Conservation (phyloP, 306 rosid genomes). For the Styphnolobium japonicum region DNA sequence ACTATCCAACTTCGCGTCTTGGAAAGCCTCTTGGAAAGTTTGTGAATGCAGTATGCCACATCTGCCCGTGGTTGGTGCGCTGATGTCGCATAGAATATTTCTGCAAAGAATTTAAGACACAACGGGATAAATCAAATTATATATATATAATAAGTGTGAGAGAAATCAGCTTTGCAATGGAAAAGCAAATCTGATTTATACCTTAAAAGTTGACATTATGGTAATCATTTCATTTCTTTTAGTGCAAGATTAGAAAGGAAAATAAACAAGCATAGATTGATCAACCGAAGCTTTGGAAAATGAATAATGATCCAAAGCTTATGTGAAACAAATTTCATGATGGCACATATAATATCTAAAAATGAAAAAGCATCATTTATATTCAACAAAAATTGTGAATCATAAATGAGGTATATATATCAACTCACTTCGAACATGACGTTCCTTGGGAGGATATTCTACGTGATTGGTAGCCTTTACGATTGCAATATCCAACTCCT, state of each 20-base stretch:
- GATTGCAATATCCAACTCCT: constrained; percentile 96
- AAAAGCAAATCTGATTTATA: not conserved
- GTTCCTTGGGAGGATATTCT: constrained; percentile 93
- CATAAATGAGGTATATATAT: not conserved
- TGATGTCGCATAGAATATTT: constrained; percentile 78
- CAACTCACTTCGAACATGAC: constrained; percentile 89
- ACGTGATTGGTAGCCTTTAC: constrained; percentile 96
- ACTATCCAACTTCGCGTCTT: constrained; percentile 91
- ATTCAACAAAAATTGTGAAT: not conserved
- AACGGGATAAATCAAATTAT: not conserved
- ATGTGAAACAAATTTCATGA: constrained; percentile 2
- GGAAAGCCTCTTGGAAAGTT: constrained; percentile 75
- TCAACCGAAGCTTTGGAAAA: not conserved
- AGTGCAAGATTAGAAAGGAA: not conserved
- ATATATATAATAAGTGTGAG: not conserved
- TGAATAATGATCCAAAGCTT: not conserved
- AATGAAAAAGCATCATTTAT: not conserved
- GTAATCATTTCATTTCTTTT: not conserved
- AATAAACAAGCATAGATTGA: not conserved
- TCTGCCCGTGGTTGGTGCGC: constrained; percentile 86
- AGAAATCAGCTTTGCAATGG: constrained; percentile 3
- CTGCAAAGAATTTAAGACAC: constrained; percentile 39
- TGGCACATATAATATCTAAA: not conserved
- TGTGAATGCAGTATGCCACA: constrained; percentile 93
- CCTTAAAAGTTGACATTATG: not conserved